These are phyloP conservation scores for Pythium apleroticum DNA, from an alignment of 352 stramenopile species.

Conservation along the genomic window DNA sequence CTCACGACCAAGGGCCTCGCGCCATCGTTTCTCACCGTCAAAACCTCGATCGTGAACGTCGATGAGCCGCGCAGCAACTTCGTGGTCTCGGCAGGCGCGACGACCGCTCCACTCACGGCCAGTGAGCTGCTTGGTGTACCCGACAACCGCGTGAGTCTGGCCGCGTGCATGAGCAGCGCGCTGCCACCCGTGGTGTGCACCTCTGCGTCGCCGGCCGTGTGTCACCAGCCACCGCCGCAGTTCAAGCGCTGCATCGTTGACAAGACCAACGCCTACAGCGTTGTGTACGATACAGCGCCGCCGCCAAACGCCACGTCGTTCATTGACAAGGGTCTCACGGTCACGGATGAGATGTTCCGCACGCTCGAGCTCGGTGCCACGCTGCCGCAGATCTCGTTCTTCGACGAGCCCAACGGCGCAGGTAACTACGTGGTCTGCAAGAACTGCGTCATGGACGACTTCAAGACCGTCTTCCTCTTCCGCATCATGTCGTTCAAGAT, in stretches of 20 bases:
- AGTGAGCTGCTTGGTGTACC: conserved; percentile 3
- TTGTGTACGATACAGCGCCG: neutral
- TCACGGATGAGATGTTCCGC: conserved; percentile 8
- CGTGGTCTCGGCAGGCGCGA: neutral
- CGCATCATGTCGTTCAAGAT: conserved; percentile 12
- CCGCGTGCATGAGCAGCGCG: conserved; percentile 9
- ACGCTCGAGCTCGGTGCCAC: conserved; percentile 3
- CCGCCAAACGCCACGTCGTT: neutral
- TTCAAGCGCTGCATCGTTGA: conserved; percentile 11
- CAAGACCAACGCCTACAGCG: conserved; percentile 4
- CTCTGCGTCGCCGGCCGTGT: neutral
- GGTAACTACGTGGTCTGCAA: conserved; percentile 14
- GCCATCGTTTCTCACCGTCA: neutral
- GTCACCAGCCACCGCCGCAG: conserved; percentile 10
- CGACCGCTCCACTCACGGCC: neutral
- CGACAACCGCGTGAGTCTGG: conserved; percentile 9
- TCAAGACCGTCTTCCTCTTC: conserved; percentile 1
- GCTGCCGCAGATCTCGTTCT: conserved; percentile 10
- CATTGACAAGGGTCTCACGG: neutral
- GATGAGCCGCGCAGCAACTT: conserved; percentile 8
- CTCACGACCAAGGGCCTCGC: neutral
- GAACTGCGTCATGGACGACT: conserved; percentile 6
- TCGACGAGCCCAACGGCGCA: conserved; percentile 6
- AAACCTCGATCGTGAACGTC: neutral
- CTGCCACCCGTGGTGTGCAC: no score